Evolutionary conservation across 1,139 yeast species (phyloP), one percentile per base, ranked within the genome.

Genomic region (Petasospora rhodanensis): DNA sequence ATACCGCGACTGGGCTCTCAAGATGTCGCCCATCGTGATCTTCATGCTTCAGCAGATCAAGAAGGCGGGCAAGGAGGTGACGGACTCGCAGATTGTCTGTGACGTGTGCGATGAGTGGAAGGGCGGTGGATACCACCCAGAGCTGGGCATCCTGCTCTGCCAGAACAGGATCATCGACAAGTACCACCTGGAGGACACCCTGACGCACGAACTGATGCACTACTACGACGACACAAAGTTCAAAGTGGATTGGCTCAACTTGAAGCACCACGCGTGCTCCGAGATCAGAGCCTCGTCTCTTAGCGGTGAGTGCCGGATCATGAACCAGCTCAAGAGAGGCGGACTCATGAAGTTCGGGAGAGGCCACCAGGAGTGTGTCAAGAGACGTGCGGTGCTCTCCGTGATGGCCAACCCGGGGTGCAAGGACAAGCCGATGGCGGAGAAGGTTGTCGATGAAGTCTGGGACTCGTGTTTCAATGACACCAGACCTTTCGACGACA

Each of bases 261-360:
- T 93, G 53, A 76, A 76, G 51, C 98, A 91, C 54, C 98, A 91
- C 56, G 98, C 98, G 0, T 93, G 98, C 58, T 81, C 96, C 1
- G 98, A 91, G 60, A 86, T 91, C 33, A 68, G 99, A 41, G 98
- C 98, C 0, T 81, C 94, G 11, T 80, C 85, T 54, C 66, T 91
- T 23, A 83, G 95, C 51, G 99, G 99, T 7, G 99, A 91, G 55
- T 91, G 99, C 59, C 72, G 97, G 22, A 77, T 91, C 51, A 74
- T 82, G 75, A 83, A 82, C 49, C 96, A 91, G 56, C 78, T 91
- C 46, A 72, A 74, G 42, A 73, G 81, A 52, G 79, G 73, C 29
- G 79, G 79, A 1, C 52, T 77, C 37, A 72, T 68, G 2, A 67
- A 73, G 42, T 75, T 85, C 51, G 79, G 81, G 30, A 75, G 75